phyloP scores from a whole-genome alignment of 1,139 yeast species.

The Sugiyamaella grinbergsii region DNA sequence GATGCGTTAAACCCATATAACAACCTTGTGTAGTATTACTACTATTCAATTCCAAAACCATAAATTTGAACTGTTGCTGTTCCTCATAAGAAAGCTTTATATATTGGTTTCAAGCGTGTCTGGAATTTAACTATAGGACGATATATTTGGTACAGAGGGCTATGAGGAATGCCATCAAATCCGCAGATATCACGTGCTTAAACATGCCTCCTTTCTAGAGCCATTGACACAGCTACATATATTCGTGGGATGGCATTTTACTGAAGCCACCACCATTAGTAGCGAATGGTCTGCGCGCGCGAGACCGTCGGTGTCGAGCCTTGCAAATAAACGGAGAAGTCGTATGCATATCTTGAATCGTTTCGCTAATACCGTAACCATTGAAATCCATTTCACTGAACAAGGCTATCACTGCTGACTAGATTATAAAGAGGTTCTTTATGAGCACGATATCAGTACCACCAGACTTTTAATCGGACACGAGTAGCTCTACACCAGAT shows the following conservation, averaged over 20 bases:
- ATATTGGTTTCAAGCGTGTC: no score
- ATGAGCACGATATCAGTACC: conserved; percentile 55
- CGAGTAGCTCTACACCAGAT: conserved; percentile 29
- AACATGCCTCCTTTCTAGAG: conserved; percentile 66
- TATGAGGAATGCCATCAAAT: conserved; percentile 60
- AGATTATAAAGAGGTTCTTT: conserved; percentile 50
- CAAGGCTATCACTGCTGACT: conserved; percentile 50
- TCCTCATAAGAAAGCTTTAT: no score
- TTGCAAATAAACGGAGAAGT: conserved; percentile 62
- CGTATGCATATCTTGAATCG: conserved; percentile 46
- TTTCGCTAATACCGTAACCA: conserved; percentile 48
- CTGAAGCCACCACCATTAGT: conserved; percentile 44
- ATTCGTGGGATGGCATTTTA: conserved; percentile 58
- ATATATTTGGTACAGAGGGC: no score
- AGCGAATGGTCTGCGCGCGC: conserved; percentile 58
- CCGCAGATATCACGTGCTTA: conserved; percentile 58
- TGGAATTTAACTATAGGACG: no score
- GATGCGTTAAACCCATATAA: no score
- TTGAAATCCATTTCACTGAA: conserved; percentile 25
- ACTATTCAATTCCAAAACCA: no score
- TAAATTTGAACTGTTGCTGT: no score
- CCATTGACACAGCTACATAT: conserved; percentile 57
- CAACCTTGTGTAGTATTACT: no score
- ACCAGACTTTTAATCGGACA: conserved; percentile 47
- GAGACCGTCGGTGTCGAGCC: conserved; percentile 70